Evolutionary conservation across 208 protist genomes (phyloP), one percentile per base, ranked within the genome.

Genomic region (Phytomonas sp.): DNA sequence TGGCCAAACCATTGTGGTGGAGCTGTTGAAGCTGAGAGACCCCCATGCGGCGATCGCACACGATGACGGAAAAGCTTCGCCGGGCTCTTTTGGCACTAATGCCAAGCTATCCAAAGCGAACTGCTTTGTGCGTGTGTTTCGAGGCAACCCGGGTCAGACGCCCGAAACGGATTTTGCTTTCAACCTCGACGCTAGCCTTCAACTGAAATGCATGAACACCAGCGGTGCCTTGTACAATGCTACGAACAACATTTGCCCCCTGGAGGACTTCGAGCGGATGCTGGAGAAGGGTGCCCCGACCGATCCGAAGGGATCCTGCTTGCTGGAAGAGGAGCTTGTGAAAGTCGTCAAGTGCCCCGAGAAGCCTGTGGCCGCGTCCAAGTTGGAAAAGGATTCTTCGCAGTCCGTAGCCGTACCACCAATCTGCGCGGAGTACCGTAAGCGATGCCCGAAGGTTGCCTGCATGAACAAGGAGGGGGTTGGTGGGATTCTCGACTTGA

Each of bases 101-200:
- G 62, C 69, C 19, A 78, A 82, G 33, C 3, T 30, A 30, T 29
- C 68, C 19, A 63, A 76, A 33, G 56, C 68, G 45, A 63, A 62
- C 12, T 83, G 80, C 62, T 70, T 73, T 70, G 79, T 91, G 65
- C 81, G 81, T 1, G 78, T 88, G 29, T 77, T 83, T 60, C 82
- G 86, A 14, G 83, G 77, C 23, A 36, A 77, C 23, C 80, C 82
- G 0, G 75, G 71, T 4, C 81, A 86, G 71, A 79, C 73, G 10
- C 72, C 81, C 14, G 73, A 75, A 29, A 77, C 30, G 19, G 74
- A 78, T 52, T 84, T 77, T 67, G 52, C 60, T 36, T 87, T 86
- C 59, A 67, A 56, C 14, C 78, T 79, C 61, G 74, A 81, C 40
- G 16, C 33, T n/a, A 71, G 75, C 33, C 85, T 73, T 60, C n/a